Base-by-base conservation (phyloP, 2,329 filamentous ascomycete species). In the Apiospora saccharicola region DNA sequence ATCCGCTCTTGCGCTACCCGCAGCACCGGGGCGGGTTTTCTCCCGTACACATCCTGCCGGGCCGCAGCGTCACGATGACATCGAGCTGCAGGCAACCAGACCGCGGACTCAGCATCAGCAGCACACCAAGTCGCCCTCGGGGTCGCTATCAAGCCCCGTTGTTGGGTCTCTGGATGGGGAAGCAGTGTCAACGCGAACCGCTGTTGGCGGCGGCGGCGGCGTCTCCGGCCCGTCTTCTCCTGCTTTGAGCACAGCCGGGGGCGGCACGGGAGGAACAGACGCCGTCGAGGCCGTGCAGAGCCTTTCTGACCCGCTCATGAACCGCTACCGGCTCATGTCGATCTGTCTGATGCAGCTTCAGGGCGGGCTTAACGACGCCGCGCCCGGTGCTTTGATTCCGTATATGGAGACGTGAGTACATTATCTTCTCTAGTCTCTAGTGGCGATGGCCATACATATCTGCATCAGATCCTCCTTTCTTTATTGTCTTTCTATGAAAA, bases 361-460 rank as follows among this genome's bases (percentile, higher is more conserved):
- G 2, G 91, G 92, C 76, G 94, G 93, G 0, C 82, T 96, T 72
- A 93, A 90, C 76, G 94, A 97, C 81, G 89, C 90, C 57, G 91
- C 92, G 0, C 90, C 93, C 1, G 94, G 94, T 78, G 93, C 94
- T 14, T 79, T 96, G 72, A 93, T 97, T 76, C 94, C 94, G 0
- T 94, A 94, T 78, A 93, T 97, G 81, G 93, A 96, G 80, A 86
- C 30, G 68, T 70, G 57, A 51, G 67, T 47, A 41, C n/a, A 34
- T 64, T 64, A 41, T 41, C 1, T 41, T 10, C 37, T 41, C 26
- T 30, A 30, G 26, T 41, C 37, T 10, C 37, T 41, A 41, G 37
- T 41, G 8, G 37, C 7, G 37, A 41, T 41, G 37, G 37, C 37
- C 37, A 1, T 41, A 5, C 37, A 37, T 37, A 10, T 41, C 37